Evolutionary conservation across 73 alveolate species (phyloP).

Genomic region (Paramecium caudatum): DNA sequence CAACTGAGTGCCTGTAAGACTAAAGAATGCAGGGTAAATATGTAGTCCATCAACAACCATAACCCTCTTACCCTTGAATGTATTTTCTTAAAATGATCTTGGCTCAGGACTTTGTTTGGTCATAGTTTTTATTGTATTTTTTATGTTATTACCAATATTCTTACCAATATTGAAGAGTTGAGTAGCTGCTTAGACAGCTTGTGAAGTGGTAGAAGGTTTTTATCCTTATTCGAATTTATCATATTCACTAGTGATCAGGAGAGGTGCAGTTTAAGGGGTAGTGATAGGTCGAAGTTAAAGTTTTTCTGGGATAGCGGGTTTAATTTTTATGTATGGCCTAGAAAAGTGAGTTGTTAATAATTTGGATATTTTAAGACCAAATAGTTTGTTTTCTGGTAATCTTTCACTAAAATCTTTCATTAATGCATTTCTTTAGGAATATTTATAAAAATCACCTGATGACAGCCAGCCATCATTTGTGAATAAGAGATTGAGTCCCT

Average conservation of each 20-base stretch:
- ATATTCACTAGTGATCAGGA: neutral
- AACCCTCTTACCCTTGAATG: conserved; percentile 19
- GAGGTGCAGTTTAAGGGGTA: conserved; percentile 15
- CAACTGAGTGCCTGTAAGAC: neutral
- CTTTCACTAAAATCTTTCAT: neutral
- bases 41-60: neutral
- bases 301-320: neutral
- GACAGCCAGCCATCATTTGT: conserved; percentile 41
- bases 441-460: neutral
- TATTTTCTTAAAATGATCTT: conserved; percentile 22
- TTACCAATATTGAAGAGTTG: conserved; percentile 29
- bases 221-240: conserved; percentile 50
- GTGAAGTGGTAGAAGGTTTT: neutral
- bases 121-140: conserved; percentile 56
- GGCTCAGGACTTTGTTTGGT: neutral
- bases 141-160: conserved; percentile 22
- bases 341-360: neutral
- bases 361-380: conserved; percentile 1
- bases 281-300: neutral
- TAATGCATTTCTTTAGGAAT: conserved; percentile 18
- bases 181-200: conserved; percentile 30
- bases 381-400: neutral
- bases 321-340: conserved; percentile 31
- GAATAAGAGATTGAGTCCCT: neutral
- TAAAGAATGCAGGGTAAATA: neutral